Base-by-base conservation (phyloP, 2,329 filamentous ascomycete species). In the Cladosporium austrohemisphaericum region DNA sequence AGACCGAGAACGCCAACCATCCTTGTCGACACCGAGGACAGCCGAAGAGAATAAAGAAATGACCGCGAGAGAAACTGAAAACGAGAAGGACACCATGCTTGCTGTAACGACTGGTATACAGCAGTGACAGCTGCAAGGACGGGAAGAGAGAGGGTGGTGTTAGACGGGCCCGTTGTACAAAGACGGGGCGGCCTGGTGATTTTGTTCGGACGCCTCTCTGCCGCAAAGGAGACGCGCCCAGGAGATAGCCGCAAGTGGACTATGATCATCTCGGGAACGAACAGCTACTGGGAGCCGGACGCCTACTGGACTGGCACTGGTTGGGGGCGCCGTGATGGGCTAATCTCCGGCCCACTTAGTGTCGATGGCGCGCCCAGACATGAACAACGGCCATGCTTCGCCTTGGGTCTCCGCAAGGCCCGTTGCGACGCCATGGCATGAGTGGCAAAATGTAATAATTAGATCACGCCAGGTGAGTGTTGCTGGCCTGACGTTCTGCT, bases 1-100 rank as follows among this genome's bases (percentile, higher is more conserved):
- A 18, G 63, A 66, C 43, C 62, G 55, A 14, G 57, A 60, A 19
- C 68, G 59, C 70, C 70, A 73, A 35, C 71, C 57, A 5, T 60
- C 60, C 14, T 53, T 46, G n/a, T 37, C 44, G 16, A 37, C 44
- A 23, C 23, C 44, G n/a, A 19, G 23, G 35, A 37, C 44, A 26
- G 18, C 33, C 8, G 44, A 47, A 38, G 44, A 18, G 13, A 47
- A 20, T 19, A 47, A 29, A 9, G 44, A 47, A 23, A 37, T 19
- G 10, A 47, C 14, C 32, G 44, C 44, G 16, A 47, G 25, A 25
- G 35, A 47, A 29, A n/a, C 16, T 16, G 44, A 38, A n/a, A 47
- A 47, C 33, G 33, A 38, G 23, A 47, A 38, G 16, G 44, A 37
- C 14, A 47, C 23, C 44, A 47, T 47, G 33, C 38, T 47, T 44